Evolutionary conservation across 2,329 filamentous ascomycete species (phyloP).

Genomic region (Clarireedia hainanense): DNA sequence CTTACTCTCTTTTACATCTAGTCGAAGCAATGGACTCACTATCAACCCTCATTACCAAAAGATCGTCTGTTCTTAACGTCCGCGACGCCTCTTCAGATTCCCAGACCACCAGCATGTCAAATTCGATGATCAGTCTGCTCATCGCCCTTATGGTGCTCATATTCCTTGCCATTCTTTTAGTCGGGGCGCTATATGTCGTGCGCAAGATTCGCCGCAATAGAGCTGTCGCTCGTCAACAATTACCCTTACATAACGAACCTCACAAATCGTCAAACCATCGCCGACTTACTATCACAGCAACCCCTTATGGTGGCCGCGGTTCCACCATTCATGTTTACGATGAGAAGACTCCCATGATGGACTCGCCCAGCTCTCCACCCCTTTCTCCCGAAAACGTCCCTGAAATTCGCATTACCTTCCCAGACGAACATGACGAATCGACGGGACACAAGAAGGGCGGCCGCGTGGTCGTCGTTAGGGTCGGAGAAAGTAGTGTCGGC

Average conservation of each 20-base stretch:
- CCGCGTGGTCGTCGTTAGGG: conserved; percentile 82
- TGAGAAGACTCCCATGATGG: conserved; percentile 71
- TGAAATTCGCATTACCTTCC: conserved; percentile 97
- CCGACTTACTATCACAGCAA: conserved; percentile 46
- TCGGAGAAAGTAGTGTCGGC: conserved; percentile 81
- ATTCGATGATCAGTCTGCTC: conserved; percentile 65
- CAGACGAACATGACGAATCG: conserved; percentile 82
- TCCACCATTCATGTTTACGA: conserved; percentile 71
- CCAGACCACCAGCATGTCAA: conserved; percentile 40
- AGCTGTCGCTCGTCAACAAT: conserved; percentile 41
- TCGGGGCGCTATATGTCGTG: conserved; percentile 63
- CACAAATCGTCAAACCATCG: conserved; percentile 40
- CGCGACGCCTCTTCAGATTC: conserved; percentile 34
- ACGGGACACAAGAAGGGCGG: conserved; percentile 71
- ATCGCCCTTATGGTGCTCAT: conserved; percentile 73
- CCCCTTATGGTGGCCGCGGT: conserved; percentile 41
- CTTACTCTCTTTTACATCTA: conserved; percentile 2
- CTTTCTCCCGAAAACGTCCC: conserved; percentile 77
- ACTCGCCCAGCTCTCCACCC: conserved; percentile 67
- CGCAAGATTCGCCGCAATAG: conserved; percentile 52
- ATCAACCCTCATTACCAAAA: conserved; percentile 28
- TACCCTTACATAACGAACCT: conserved; percentile 61
- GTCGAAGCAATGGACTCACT: conserved; percentile 20
- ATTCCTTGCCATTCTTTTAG: conserved; percentile 61
- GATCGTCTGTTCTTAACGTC: conserved; percentile 37